phyloP scores from a whole-genome alignment of 2,329 filamentous ascomycete genomes.

The Cladosporium oxysporum region DNA sequence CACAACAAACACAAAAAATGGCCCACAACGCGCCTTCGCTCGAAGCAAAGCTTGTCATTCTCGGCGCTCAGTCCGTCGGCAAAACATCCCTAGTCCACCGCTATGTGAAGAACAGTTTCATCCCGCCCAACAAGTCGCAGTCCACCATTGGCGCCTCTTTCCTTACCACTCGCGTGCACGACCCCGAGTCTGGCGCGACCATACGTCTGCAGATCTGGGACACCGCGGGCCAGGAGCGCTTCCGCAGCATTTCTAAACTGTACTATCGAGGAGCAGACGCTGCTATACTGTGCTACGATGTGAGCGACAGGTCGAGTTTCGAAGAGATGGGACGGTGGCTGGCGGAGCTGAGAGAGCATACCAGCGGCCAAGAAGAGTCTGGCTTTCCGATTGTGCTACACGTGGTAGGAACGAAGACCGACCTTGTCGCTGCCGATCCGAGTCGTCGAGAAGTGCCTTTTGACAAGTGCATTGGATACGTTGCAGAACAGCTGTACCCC shows the following conservation, averaged over 20 bases:
- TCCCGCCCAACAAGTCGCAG: conserved; percentile 53
- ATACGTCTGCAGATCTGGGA: conserved; percentile 97
- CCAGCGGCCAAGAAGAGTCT: conserved; percentile 24
- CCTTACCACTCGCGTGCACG: conserved; percentile 67
- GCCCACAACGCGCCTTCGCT: conserved; percentile 38
- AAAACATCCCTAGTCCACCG: conserved; percentile 78
- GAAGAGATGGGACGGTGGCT: conserved; percentile 92
- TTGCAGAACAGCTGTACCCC: conserved; percentile 85
- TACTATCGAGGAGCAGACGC: conserved; percentile 97
- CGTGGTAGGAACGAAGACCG: conserved; percentile 92
- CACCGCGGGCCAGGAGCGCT: conserved; percentile 92
- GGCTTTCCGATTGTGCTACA: conserved; percentile 78
- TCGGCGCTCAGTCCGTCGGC: conserved; percentile 76
- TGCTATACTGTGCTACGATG: conserved; percentile 91
- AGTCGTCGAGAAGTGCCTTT: conserved; percentile 81
- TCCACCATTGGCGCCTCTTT: conserved; percentile 55
- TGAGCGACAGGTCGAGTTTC: conserved; percentile 83
- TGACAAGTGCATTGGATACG: conserved; percentile 92
- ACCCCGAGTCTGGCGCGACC: conserved; percentile 80
- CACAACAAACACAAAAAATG: conserved; percentile 8
- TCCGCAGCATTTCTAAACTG: conserved; percentile 88
- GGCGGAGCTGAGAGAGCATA: conserved; percentile 68
- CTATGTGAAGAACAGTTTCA: conserved; percentile 72
- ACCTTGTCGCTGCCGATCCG: conserved; percentile 85
- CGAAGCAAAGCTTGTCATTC: conserved; percentile 79